These are phyloP conservation scores for Alternaria ethzedia DNA, from an alignment of 2,329 filamentous ascomycete genomes.

Conservation along the genomic window DNA sequence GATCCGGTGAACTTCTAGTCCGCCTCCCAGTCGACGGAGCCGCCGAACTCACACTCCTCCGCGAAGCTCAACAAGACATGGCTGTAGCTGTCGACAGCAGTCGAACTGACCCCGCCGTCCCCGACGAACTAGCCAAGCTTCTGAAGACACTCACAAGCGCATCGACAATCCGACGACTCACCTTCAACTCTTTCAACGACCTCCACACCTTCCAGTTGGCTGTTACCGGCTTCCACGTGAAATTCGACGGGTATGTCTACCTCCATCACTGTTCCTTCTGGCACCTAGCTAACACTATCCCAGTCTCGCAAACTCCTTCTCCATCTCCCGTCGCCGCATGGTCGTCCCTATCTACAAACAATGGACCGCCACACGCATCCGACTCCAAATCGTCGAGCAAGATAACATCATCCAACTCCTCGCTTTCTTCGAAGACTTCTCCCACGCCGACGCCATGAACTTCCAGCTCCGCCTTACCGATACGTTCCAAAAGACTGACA, in stretches of 20 bases:
- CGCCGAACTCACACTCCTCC: constrained; percentile 51
- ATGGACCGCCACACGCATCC: constrained; percentile 82
- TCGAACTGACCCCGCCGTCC: constrained; percentile 51
- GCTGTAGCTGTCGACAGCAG: constrained; percentile 70
- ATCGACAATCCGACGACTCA: constrained; percentile 73
- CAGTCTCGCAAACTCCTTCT: constrained; percentile 71
- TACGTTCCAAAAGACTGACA: constrained; percentile 70
- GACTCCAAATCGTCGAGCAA: constrained; percentile 79
- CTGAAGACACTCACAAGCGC: constrained; percentile 63
- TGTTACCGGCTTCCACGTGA: constrained; percentile 78
- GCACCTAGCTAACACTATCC: constrained; percentile 23
- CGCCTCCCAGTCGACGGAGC: constrained; percentile 51
- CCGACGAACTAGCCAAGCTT: constrained; percentile 68
- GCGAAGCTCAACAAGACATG: constrained; percentile 77
- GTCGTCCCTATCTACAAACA: constrained; percentile 94
- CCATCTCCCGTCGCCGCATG: constrained; percentile 83
- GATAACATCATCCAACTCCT: constrained; percentile 79
- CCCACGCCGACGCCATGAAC: constrained; percentile 86
- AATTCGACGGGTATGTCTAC: constrained; percentile 42
- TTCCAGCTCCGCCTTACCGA: constrained; percentile 86
- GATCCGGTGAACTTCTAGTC: constrained; percentile 54
- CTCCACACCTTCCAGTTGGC: constrained; percentile 81
- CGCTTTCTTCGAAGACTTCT: constrained; percentile 88
- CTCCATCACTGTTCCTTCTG: background rate
- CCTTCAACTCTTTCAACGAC: constrained; percentile 55